phyloP scores from a whole-genome alignment of 2,329 filamentous ascomycete genomes.

The Chaetomiaceae sp. region DNA sequence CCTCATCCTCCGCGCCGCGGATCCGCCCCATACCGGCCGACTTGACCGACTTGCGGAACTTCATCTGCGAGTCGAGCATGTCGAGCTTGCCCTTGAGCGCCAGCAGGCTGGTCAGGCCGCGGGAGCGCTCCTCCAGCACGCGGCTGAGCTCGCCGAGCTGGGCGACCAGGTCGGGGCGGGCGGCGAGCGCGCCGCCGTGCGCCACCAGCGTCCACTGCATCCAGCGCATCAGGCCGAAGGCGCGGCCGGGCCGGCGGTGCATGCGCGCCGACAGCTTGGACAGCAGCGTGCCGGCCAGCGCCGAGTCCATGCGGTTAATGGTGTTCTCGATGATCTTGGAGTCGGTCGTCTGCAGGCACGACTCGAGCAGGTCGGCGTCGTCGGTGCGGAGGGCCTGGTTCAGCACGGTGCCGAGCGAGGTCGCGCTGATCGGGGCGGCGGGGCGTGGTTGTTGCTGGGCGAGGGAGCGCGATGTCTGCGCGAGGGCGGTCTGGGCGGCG shows the following conservation, averaged over 20 bases:
- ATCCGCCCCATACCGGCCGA: conserved; percentile 25
- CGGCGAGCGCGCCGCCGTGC: conserved; percentile 85
- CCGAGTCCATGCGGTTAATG: conserved; percentile 82
- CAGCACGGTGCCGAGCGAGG: conserved; percentile 86
- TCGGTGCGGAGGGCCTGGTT: conserved; percentile 89
- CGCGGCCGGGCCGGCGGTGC: conserved; percentile 79
- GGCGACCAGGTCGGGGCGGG: conserved; percentile 75
- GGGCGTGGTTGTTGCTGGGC: conserved; percentile 47
- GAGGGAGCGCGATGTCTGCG: conserved; percentile 24
- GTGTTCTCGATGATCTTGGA: conserved; percentile 74
- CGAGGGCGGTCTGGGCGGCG: conserved; percentile 33
- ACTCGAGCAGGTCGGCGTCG: conserved; percentile 83
- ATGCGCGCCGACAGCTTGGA: conserved; percentile 81
- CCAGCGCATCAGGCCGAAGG: conserved; percentile 88
- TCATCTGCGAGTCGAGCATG: conserved; percentile 85
- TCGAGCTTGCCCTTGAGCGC: conserved; percentile 92
- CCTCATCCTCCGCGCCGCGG: conserved; percentile 44
- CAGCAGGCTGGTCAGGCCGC: conserved; percentile 73
- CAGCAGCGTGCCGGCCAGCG: conserved; percentile 71
- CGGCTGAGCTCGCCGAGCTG: conserved; percentile 73
- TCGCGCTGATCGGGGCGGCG: conserved; percentile 55
- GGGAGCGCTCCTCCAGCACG: conserved; percentile 80
- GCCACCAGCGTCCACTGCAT: conserved; percentile 91
- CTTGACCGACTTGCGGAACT: conserved; percentile 53
- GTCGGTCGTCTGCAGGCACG: conserved; percentile 78